Evolutionary conservation across 2,329 filamentous ascomycete species (phyloP).

Genomic region (Cladobotryum mycophilum): DNA sequence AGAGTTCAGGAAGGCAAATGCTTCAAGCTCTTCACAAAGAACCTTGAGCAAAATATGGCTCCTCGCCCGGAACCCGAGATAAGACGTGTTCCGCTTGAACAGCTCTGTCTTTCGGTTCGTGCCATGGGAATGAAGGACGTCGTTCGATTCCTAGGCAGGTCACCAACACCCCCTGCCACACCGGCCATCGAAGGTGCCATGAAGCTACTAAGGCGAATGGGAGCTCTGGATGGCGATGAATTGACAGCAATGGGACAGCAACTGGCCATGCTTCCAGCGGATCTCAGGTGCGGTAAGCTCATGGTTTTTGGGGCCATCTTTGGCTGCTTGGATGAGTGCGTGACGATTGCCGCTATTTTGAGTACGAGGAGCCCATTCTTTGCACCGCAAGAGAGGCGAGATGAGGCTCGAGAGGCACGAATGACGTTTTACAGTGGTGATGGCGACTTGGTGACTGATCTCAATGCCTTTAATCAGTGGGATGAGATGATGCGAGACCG

Average conservation of each 20-base stretch:
- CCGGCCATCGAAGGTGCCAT: constrained; percentile 83
- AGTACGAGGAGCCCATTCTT: constrained; percentile 84
- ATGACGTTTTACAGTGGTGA: constrained; percentile 68
- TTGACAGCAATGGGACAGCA: constrained; percentile 88
- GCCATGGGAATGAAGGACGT: constrained; percentile 90
- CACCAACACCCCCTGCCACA: constrained; percentile 81
- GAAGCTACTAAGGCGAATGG: constrained; percentile 72
- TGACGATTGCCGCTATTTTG: constrained; percentile 88
- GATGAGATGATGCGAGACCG: constrained; percentile 55
- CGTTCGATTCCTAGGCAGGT: constrained; percentile 71
- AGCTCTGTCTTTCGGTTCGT: constrained; percentile 88
- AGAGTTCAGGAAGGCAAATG: constrained; percentile 86
- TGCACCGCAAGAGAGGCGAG: constrained; percentile 73
- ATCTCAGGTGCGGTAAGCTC: constrained; percentile 86
- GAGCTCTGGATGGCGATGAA: constrained; percentile 77
- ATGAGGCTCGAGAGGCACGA: constrained; percentile 72
- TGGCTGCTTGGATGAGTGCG: constrained; percentile 79
- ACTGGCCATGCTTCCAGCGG: constrained; percentile 90
- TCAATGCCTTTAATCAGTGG: constrained; percentile 81
- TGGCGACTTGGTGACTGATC: constrained; percentile 83
- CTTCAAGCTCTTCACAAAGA: constrained; percentile 90
- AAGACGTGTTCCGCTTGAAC: constrained; percentile 83
- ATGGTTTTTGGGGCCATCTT: constrained; percentile 95
- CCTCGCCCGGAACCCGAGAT: constrained; percentile 92
- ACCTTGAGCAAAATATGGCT: constrained; percentile 79